These are phyloP conservation scores for Aureoboletus auriporus DNA, from an alignment of 768 basidiomycete species.

Conservation along the genomic window DNA sequence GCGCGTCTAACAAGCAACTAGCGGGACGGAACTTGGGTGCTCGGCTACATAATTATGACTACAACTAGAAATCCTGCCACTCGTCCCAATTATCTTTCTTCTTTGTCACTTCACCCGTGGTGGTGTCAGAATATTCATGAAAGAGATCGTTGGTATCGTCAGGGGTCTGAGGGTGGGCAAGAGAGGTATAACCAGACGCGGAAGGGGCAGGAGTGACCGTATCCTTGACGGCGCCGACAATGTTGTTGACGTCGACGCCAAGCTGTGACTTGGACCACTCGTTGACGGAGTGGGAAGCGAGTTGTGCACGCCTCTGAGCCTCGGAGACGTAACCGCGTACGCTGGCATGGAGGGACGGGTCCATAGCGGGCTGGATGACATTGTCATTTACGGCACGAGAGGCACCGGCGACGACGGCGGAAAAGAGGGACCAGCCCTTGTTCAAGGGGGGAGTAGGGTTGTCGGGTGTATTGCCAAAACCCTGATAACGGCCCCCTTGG, in stretches of 20 bases:
- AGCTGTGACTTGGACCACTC: conserved; percentile 72
- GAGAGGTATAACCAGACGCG: conserved; percentile 46
- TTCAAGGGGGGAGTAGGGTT: conserved; percentile 81
- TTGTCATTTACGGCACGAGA: conserved; percentile 75
- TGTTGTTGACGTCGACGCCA: conserved; percentile 81
- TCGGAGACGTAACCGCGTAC: conserved; percentile 70
- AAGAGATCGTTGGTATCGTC: conserved; percentile 65
- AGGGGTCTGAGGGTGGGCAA: conserved; percentile 43
- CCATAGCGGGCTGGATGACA: conserved; percentile 85
- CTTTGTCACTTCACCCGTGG: conserved; percentile 16
- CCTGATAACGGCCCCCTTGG: conserved; percentile 90
- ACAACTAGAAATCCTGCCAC: conserved; percentile 72
- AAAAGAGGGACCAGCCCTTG: conserved; percentile 97
- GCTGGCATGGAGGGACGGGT: conserved; percentile 74
- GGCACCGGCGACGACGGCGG: conserved; percentile 78
- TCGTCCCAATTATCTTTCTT: conserved; percentile 67
- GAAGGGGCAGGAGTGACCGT: conserved; percentile 52
- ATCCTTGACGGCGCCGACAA: conserved; percentile 63
- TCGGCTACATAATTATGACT: conserved; percentile 6
- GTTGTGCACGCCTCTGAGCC: conserved; percentile 60
- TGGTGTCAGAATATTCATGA: conserved; percentile 28
- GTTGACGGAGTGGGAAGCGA: conserved; percentile 63
- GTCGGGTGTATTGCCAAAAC: conserved; percentile 88
- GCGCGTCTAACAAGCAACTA: not conserved
- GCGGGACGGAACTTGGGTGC: conserved; percentile 21